Conservation (phyloP, 2,329 filamentous ascomycete genomes). For the Phialemoniopsis sp. region DNA sequence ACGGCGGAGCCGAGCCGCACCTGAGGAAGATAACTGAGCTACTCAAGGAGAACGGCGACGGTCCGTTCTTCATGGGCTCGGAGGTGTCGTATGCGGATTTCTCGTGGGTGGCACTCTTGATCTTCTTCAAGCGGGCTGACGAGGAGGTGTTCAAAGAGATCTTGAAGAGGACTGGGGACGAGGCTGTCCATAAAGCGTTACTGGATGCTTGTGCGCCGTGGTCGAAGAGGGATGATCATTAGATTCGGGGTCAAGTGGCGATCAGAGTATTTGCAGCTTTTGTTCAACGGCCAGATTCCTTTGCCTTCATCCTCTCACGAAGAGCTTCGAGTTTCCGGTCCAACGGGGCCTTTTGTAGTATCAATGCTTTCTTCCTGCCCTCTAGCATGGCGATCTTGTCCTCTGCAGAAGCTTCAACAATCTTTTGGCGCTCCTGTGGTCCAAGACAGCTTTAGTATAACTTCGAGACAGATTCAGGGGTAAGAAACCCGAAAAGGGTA, state of each 20-base stretch:
- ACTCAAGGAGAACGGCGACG: slow-evolving; percentile 47
- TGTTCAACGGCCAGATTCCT: neutral
- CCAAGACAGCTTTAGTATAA: neutral
- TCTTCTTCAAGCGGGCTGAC: slow-evolving; percentile 33
- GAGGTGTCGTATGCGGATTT: slow-evolving; percentile 51
- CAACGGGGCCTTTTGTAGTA: slow-evolving; percentile 16
- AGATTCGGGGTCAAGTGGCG: too few relatives aligned
- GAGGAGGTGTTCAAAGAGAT: slow-evolving; percentile 6
- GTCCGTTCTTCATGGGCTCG: slow-evolving; percentile 55
- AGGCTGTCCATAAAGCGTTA: too few relatives aligned
- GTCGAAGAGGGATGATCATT: too few relatives aligned
- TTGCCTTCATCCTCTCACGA: slow-evolving; percentile 16
- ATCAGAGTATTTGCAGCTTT: too few relatives aligned
- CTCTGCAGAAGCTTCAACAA: slow-evolving; percentile 14
- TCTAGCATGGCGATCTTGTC: slow-evolving; percentile 24
- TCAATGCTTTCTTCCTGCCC: slow-evolving; percentile 15
- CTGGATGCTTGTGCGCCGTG: too few relatives aligned
- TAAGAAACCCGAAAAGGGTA: neutral
- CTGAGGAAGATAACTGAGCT: too few relatives aligned
- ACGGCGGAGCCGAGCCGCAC: too few relatives aligned
- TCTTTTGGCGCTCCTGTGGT: slow-evolving; percentile 12
- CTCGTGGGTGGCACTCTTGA: slow-evolving; percentile 40
- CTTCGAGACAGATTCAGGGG: neutral
- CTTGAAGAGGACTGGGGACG: too few relatives aligned
- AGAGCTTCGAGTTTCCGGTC: slow-evolving; percentile 23